Percentiles rank a stretch among this genome's conserved stretches.
These are phyloP conservation scores for Ramaria sp. DNA, from an alignment of 768 basidiomycete species.

Conservation along the genomic window DNA sequence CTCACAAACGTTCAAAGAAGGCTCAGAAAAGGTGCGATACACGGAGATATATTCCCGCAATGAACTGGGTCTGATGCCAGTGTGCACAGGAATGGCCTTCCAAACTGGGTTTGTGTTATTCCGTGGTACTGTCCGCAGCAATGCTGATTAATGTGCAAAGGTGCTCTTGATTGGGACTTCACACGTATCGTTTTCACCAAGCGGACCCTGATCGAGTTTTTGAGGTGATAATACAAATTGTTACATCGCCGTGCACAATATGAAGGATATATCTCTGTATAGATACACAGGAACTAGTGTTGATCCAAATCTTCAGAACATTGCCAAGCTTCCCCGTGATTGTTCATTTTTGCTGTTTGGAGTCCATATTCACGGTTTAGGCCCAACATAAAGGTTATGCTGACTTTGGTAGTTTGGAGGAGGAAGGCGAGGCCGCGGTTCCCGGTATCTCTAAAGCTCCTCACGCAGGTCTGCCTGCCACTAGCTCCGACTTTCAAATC, in stretches of 20 bases:
- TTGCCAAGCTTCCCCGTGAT: slow-evolving; percentile 66
- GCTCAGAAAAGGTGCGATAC: slow-evolving; percentile 43
- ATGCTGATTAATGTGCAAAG: slow-evolving; percentile 22
- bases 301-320: slow-evolving; percentile 65
- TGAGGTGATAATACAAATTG: slow-evolving; percentile 41
- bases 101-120: slow-evolving; percentile 41
- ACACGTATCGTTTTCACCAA: slow-evolving; percentile 75
- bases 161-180: slow-evolving; percentile 73
- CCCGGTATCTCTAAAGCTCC: slow-evolving; percentile 4
- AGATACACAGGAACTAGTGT: slow-evolving; percentile 70
- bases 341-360: neutral
- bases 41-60: neutral
- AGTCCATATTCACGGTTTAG: slow-evolving; percentile 3
- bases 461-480: slow-evolving; percentile 9
- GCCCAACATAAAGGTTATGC: slow-evolving; percentile 11
- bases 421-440: slow-evolving; percentile 12
- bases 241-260: neutral
- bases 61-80: neutral
- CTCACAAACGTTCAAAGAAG: slow-evolving; percentile 41
- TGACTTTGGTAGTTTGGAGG: slow-evolving; percentile 12
- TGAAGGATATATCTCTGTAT: slow-evolving; percentile 7
- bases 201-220: slow-evolving; percentile 62
- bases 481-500: neutral
- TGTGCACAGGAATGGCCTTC: slow-evolving; percentile 42
- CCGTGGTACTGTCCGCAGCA: neutral